Conservation (phyloP, 1,284 basidiomycete species). For the Apiotrichum sp. region DNA sequence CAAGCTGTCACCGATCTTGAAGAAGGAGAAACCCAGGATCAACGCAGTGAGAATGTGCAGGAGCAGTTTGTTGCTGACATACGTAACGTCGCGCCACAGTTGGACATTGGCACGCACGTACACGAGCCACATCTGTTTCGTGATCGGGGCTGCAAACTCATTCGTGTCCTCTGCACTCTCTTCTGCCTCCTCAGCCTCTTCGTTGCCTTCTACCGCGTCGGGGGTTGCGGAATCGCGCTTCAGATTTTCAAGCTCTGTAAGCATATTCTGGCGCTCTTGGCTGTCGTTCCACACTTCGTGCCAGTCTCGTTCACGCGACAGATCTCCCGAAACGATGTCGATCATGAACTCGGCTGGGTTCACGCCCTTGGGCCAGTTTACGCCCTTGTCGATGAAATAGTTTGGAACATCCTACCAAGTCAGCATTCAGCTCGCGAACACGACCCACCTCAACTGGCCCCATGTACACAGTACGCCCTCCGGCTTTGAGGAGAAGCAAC, state of each 20-base stretch:
- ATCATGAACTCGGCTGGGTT: conserved; percentile 52
- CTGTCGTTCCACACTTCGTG: conserved; percentile 60
- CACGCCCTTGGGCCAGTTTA: conserved; percentile 44
- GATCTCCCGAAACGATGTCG: conserved; percentile 40
- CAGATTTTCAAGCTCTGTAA: conserved; percentile 47
- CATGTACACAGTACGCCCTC: conserved; percentile 55
- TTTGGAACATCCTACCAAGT: conserved; percentile 43
- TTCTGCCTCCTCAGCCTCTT: neutral
- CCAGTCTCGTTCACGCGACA: conserved; percentile 56
- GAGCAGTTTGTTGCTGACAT: conserved; percentile 22
- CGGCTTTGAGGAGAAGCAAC: conserved; percentile 51
- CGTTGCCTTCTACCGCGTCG: neutral
- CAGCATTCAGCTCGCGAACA: no score
- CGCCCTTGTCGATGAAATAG: conserved; percentile 48
- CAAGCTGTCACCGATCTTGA: conserved; percentile 1
- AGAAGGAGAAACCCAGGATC: conserved; percentile 24
- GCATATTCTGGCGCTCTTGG: conserved; percentile 42
- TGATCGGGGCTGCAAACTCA: conserved; percentile 13
- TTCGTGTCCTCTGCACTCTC: neutral
- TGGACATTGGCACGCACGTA: conserved; percentile 8
- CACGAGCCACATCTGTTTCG: conserved; percentile 13
- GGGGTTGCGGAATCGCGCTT: conserved; percentile 7
- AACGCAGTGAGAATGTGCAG: conserved; percentile 17
- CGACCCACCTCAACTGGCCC: conserved; percentile 44
- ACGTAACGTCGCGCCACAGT: conserved; percentile 19